These are phyloP conservation scores for Aspergillus bertholletiae DNA, from an alignment of 495 filamentous ascomycete genomes.

Conservation along the genomic window DNA sequence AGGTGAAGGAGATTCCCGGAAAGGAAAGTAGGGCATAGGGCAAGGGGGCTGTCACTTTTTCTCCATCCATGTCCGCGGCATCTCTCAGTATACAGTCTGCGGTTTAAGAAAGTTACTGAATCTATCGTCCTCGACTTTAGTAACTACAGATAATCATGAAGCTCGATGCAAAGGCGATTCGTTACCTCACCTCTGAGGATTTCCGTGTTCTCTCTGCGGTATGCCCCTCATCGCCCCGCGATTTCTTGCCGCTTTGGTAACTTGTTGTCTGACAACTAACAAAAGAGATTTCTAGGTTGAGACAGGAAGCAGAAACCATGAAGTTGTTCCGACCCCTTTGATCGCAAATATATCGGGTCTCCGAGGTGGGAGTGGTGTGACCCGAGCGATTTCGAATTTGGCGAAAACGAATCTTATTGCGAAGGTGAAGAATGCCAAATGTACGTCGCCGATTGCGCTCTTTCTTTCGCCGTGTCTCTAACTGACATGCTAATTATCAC, in stretches of 20 bases:
- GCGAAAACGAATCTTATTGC: slow-evolving; percentile 92
- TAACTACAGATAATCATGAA: slow-evolving; percentile 58
- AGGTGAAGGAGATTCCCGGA: slow-evolving; percentile 18
- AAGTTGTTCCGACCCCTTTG: slow-evolving; percentile 86
- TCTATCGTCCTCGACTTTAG: slow-evolving; percentile 1
- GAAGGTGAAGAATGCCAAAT: slow-evolving; percentile 90
- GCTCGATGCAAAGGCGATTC: slow-evolving; percentile 85
- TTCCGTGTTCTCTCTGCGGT: slow-evolving; percentile 94
- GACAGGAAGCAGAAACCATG: slow-evolving; percentile 91
- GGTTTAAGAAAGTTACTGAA: not conserved
- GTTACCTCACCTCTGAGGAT: slow-evolving; percentile 88
- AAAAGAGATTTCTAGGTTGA: slow-evolving; percentile 62
- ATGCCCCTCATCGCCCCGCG: slow-evolving; percentile 37
- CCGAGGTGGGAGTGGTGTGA: slow-evolving; percentile 78
- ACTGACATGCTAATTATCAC: not conserved
- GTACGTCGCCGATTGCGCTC: slow-evolving; percentile 29
- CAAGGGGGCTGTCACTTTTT: slow-evolving; percentile 33
- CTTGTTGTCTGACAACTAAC: slow-evolving; percentile 29
- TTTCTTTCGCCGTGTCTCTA: not conserved
- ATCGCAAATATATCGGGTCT: slow-evolving; percentile 81
- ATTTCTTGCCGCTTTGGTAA: slow-evolving; percentile 13
- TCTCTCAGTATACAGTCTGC: slow-evolving; percentile 6
- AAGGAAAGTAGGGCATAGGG: slow-evolving; percentile 45
- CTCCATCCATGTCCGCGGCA: slow-evolving; percentile 5
- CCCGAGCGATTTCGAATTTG: slow-evolving; percentile 80